Conservation (phyloP, 2,329 filamentous ascomycete genomes). For the Penicillium sp. region DNA sequence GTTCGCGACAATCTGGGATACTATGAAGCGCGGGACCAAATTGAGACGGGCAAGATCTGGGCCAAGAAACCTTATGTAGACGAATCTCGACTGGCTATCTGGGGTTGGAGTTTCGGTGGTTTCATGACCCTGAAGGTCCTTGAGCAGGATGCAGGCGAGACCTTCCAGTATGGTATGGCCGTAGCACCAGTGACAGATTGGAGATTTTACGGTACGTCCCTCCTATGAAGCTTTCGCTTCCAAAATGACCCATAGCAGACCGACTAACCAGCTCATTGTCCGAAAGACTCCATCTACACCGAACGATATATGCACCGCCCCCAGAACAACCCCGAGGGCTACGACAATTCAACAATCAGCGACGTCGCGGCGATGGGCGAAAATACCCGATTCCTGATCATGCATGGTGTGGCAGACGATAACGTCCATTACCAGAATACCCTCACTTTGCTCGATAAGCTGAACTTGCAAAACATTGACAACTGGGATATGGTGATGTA, state of each 20-base stretch:
- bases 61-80: constrained; percentile 82
- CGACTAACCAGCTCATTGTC: constrained; percentile 7
- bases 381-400: constrained; percentile 87
- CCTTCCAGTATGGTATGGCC: constrained; percentile 96
- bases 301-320: constrained; percentile 92
- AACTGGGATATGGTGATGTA: constrained; percentile 98
- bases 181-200: constrained; percentile 99
- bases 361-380: constrained; percentile 73
- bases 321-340: constrained; percentile 76
- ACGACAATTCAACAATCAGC: constrained; percentile 71
- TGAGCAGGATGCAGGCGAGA: constrained; percentile 83
- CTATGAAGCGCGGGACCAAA: constrained; percentile 87
- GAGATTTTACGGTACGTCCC: constrained; percentile 73
- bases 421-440: constrained; percentile 98
- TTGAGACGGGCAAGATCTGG: constrained; percentile 85
- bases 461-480: constrained; percentile 78
- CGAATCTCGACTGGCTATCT: constrained; percentile 79
- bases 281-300: constrained; percentile 42
- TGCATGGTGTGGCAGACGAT: constrained; percentile 96
- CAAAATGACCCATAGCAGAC: too few relatives aligned
- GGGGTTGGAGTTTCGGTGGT: constrained; percentile 98
- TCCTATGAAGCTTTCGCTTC: background rate
- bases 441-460: constrained; percentile 79
- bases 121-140: constrained; percentile 95
- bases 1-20: constrained; percentile 82